Base-by-base conservation (phyloP, 768 basidiomycete species). In the Collybia mongolica region DNA sequence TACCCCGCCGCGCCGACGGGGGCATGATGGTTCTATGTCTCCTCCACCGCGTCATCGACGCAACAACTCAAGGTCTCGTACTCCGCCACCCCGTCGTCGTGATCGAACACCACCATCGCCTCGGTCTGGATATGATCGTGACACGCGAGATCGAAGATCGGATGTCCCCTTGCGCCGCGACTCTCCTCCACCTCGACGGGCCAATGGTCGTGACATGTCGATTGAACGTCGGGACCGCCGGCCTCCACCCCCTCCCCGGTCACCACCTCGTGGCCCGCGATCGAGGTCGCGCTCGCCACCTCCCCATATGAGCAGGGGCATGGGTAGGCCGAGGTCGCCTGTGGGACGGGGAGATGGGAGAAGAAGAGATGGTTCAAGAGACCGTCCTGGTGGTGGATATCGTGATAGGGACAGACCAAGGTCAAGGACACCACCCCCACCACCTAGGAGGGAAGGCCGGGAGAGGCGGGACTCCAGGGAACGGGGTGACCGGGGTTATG, bases 1-100 rank as follows among this genome's bases (percentile, higher is more conserved):
- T 9, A 54, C 62, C 11, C 62, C 68, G 20, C 54, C 59, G n/a
- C 64, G 57, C 22, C 60, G 57, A n/a, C 59, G 57, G 6, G 54
- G 53, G 6, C 55, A 56, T 37, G 54, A 54, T 20, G 48, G 19
- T 45, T 49, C 42, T 15, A 6, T 32, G 11, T 32, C 32, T 32
- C 60, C 32, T 32, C 60, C 24, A 51, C 23, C 46, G 17, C 36
- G 37, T 2, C 46, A 32, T 26, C 37, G 51, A 39, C 49, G 63
- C n/a, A 48, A 53, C 49, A 51, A 54, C 24, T 60, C 62, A 7
- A 42, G 41, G 12, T 56, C 61, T 35, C 51, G 51, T n/a, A 46
- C 56, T 6, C 54, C 55, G 3, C 44, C 49, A 22, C 46, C 49
- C 7, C 50, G 54, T 18, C 43, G 55, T 24, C 56, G 65, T 23